Conservation (phyloP, 164 flowering plant species). For the Platanus orientalis region DNA sequence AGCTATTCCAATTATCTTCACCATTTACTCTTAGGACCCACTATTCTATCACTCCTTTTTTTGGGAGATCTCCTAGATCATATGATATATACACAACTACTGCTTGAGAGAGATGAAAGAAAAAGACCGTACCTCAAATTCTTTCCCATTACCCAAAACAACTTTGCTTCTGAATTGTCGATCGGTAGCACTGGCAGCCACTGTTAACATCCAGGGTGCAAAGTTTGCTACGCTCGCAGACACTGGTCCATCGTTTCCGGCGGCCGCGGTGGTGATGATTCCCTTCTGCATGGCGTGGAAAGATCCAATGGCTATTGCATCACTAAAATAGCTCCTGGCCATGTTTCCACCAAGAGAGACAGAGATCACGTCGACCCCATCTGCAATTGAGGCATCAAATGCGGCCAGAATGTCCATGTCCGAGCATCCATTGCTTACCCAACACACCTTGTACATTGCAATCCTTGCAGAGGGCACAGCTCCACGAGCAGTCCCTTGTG, state of each 20-base stretch:
- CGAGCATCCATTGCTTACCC: constrained; percentile 53
- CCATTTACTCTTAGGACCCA: too few species aligned
- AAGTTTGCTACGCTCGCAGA: constrained; percentile 30
- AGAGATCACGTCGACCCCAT: constrained; percentile 80
- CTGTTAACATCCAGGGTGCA: constrained; percentile 83
- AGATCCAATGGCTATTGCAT: constrained; percentile 55
- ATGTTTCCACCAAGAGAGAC: constrained; percentile 70
- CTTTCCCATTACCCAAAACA: constrained; percentile 50
- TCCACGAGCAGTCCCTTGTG: constrained; percentile 65
- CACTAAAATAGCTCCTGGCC: constrained; percentile 29
- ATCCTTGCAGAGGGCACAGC: constrained; percentile 70
- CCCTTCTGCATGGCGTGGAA: constrained; percentile 76
- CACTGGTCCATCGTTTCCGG: constrained; percentile 70
- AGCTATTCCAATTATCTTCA: too few species aligned
- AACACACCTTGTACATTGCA: constrained; percentile 81
- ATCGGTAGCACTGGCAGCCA: constrained; percentile 66
- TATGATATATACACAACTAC: too few species aligned
- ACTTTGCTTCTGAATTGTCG: constrained; percentile 47
- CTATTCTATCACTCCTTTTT: too few species aligned
- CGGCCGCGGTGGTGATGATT: constrained; percentile 56
- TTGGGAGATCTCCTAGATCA: too few species aligned
- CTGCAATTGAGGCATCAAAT: constrained; percentile 73
- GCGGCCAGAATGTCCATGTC: constrained; percentile 69
- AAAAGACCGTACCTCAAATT: too few species aligned
- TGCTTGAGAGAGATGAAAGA: too few species aligned